Percentiles rank a stretch among this genome's conserved stretches.
These are phyloP conservation scores for Geotrichum bryndzae DNA, from an alignment of 1,139 yeast genomes.

Conservation along the genomic window DNA sequence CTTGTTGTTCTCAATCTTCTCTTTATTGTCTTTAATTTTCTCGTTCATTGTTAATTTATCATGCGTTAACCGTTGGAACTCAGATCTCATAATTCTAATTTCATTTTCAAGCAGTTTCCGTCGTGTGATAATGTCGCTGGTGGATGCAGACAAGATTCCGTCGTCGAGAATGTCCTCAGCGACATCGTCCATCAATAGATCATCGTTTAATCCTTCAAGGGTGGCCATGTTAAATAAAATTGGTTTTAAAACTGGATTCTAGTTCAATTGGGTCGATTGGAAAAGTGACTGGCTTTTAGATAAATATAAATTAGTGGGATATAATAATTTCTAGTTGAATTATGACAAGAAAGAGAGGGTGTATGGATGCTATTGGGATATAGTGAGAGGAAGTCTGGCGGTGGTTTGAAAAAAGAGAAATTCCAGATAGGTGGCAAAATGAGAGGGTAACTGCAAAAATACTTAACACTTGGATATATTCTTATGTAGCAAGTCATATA, in stretches of 20 bases:
- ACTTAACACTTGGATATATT: neutral
- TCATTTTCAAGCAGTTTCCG: constrained; percentile 88
- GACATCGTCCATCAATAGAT: constrained; percentile 31
- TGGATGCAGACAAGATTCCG: constrained; percentile 72
- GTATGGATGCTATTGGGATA: constrained; percentile 11
- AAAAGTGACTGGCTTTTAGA: constrained; percentile 5
- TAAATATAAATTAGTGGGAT: constrained; percentile 17
- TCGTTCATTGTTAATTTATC: constrained; percentile 91
- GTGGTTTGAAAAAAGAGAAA: neutral
- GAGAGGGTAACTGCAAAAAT: constrained; percentile 2
- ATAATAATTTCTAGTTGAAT: constrained; percentile 1
- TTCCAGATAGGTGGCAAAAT: constrained; percentile 2
- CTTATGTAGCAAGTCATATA: neutral
- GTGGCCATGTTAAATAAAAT: constrained; percentile 12
- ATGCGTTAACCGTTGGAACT: constrained; percentile 81
- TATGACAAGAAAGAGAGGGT: constrained; percentile 5
- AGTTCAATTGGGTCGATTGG: neutral
- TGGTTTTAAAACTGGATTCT: neutral
- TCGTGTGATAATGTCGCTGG: constrained; percentile 79
- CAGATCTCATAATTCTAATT: constrained; percentile 91
- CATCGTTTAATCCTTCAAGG: constrained; percentile 31
- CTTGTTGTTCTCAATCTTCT: constrained; percentile 90
- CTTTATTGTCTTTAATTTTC: constrained; percentile 92
- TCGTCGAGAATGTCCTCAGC: constrained; percentile 56
- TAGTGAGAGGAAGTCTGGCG: constrained; percentile 17